Percentiles rank a stretch among this genome's conserved stretches.
These are phyloP conservation scores for Fomitopsis betulina DNA, from an alignment of 1,284 basidiomycete genomes.

Conservation along the genomic window DNA sequence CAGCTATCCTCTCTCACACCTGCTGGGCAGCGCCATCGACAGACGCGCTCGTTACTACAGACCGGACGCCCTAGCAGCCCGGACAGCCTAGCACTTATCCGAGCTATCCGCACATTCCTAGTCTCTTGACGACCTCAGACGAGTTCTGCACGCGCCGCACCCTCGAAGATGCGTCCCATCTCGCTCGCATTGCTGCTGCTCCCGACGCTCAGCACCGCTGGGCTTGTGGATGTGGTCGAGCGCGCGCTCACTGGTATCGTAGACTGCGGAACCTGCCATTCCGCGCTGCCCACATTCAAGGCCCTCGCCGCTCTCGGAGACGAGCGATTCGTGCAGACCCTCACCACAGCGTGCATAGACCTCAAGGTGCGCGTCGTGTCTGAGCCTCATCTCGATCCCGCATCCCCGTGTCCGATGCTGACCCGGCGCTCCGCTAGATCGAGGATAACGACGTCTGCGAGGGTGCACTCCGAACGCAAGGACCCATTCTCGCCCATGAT, in stretches of 20 bases:
- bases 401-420: not conserved
- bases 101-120: not conserved
- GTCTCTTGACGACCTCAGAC: not conserved
- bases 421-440: constrained; percentile 16
- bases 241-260: constrained; percentile 36
- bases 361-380: constrained; percentile 12
- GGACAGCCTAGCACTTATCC: not conserved
- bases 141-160: not conserved
- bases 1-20: not conserved
- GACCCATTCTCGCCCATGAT: constrained; percentile 54
- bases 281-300: constrained; percentile 35
- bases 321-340: constrained; percentile 32
- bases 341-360: constrained; percentile 38
- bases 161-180: not conserved
- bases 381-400: not conserved
- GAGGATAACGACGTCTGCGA: constrained; percentile 49
- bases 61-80: not conserved
- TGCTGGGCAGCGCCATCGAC: not conserved
- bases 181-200: constrained; percentile 1
- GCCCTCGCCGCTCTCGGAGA: constrained; percentile 40
- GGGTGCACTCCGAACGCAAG: constrained; percentile 45
- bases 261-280: constrained; percentile 44
- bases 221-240: constrained; percentile 36
- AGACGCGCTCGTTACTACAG: not conserved
- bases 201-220: constrained; percentile 4